A percentile compares a stretch with the other conserved stretches of the same genome.
Evolutionary conservation across 2,329 filamentous ascomycete genomes (phyloP).

Genomic region (Xylaria digitata): DNA sequence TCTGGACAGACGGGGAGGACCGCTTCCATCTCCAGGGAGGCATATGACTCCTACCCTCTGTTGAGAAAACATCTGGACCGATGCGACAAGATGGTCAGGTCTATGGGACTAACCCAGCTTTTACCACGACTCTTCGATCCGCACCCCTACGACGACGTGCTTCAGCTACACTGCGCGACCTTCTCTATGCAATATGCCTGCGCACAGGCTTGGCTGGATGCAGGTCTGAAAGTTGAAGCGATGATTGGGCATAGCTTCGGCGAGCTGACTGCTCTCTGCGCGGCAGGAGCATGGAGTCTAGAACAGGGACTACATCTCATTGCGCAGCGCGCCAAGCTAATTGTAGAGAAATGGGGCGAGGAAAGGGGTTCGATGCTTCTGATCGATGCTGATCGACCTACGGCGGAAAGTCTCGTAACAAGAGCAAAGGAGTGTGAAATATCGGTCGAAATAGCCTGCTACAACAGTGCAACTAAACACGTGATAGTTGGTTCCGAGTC

Average conservation of each 20-base stretch:
- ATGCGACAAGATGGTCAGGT: too few species aligned
- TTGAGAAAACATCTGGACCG: too few species aligned
- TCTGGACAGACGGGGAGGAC: too few species aligned
- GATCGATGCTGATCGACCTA: not conserved
- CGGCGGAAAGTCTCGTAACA: too few species aligned
- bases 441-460: too few species aligned
- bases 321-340: not conserved
- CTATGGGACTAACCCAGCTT: too few species aligned
- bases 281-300: not conserved
- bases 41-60: too few species aligned
- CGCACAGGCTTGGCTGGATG: not conserved
- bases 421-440: too few species aligned
- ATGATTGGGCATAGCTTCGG: not conserved
- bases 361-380: not conserved
- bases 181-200: not conserved
- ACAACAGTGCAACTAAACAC: too few species aligned
- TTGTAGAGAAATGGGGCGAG: not conserved
- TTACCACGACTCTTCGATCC: too few species aligned
- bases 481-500: too few species aligned
- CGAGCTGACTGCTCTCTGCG: not conserved
- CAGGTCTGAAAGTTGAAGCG: not conserved
- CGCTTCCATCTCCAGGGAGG: too few species aligned
- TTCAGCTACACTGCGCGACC: not conserved
- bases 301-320: not conserved
- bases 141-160: not conserved